Percentiles rank a stretch among this genome's conserved stretches.
Evolutionary conservation across 2,329 filamentous ascomycete genomes (phyloP).

Genomic region (Anthostomella pinea): DNA sequence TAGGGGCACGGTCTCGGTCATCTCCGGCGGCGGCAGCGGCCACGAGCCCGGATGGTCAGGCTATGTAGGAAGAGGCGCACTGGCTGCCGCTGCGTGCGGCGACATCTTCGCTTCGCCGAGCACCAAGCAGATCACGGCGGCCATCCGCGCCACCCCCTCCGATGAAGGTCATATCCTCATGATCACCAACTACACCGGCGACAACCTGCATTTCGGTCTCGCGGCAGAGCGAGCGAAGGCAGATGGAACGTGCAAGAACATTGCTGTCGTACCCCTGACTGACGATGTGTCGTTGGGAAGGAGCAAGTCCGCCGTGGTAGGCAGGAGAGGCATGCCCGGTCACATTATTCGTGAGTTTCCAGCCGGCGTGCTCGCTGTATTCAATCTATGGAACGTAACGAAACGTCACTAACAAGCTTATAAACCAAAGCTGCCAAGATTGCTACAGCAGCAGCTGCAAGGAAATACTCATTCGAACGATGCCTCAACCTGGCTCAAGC

Average conservation of each 20-base stretch:
- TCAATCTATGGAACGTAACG: not conserved
- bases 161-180: slow-evolving; percentile 66
- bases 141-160: slow-evolving; percentile 59
- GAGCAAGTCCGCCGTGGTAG: slow-evolving; percentile 65
- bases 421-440: slow-evolving; percentile 59
- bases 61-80: slow-evolving; percentile 66
- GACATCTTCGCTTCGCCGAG: slow-evolving; percentile 73
- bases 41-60: slow-evolving; percentile 72
- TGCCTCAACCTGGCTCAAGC: slow-evolving; percentile 54
- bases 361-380: not conserved
- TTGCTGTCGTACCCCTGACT: slow-evolving; percentile 69
- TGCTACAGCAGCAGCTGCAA: slow-evolving; percentile 61
- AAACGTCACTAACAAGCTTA: too few species aligned
- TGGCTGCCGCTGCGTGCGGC: slow-evolving; percentile 68
- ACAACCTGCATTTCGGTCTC: slow-evolving; percentile 72
- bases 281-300: slow-evolving; percentile 73
- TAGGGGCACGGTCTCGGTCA: slow-evolving; percentile 44
- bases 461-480: slow-evolving; percentile 54
- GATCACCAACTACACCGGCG: slow-evolving; percentile 73
- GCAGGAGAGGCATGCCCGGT: slow-evolving; percentile 69
- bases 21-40: slow-evolving; percentile 69
- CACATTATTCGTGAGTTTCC: slow-evolving; percentile 46
- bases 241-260: slow-evolving; percentile 53
- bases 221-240: slow-evolving; percentile 71
- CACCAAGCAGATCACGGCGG: slow-evolving; percentile 68